These are phyloP conservation scores for Pleurotus tuoliensis DNA, from an alignment of 768 basidiomycete genomes.

Conservation along the genomic window DNA sequence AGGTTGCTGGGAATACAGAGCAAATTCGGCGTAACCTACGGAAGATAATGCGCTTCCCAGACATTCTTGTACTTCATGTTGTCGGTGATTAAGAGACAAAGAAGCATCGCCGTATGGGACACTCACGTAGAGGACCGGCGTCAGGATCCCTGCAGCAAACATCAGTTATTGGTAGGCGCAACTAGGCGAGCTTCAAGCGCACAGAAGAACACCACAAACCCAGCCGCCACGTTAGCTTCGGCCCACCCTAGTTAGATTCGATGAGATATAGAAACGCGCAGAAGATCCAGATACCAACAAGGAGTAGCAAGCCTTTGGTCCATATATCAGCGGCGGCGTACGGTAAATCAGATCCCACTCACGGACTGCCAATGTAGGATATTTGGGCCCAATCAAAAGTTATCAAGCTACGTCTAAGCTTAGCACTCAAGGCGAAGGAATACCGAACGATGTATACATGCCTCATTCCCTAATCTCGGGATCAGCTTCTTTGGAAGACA, in stretches of 20 bases:
- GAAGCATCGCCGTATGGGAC: neutral
- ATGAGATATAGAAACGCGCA: neutral
- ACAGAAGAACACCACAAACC: conserved; percentile 71
- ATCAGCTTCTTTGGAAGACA: conserved; percentile 47
- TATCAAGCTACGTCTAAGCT: conserved; percentile 63
- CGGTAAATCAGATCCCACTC: neutral
- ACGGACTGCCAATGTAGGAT: conserved; percentile 64
- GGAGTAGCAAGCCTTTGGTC: conserved; percentile 53
- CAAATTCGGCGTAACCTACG: conserved; percentile 29
- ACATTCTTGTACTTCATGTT: conserved; percentile 52
- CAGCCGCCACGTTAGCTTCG: conserved; percentile 60
- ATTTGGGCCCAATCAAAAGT: conserved; percentile 81
- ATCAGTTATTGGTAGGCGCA: neutral
- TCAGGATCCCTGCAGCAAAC: conserved; percentile 41
- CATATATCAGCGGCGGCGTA: neutral
- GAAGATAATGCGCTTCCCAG: conserved; percentile 56
- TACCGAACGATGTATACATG: neutral
- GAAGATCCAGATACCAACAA: conserved; percentile 21
- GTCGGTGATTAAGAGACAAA: neutral
- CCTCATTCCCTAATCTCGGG: conserved; percentile 26
- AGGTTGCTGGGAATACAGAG: neutral
- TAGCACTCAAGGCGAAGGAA: conserved; percentile 10
- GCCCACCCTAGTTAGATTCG: conserved; percentile 53
- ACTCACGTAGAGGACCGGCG: conserved; percentile 55
- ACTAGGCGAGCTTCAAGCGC: conserved; percentile 12